These are phyloP conservation scores for Arachis hypogaea DNA, from an alignment of 306 rosid species.

Conservation along the genomic window DNA sequence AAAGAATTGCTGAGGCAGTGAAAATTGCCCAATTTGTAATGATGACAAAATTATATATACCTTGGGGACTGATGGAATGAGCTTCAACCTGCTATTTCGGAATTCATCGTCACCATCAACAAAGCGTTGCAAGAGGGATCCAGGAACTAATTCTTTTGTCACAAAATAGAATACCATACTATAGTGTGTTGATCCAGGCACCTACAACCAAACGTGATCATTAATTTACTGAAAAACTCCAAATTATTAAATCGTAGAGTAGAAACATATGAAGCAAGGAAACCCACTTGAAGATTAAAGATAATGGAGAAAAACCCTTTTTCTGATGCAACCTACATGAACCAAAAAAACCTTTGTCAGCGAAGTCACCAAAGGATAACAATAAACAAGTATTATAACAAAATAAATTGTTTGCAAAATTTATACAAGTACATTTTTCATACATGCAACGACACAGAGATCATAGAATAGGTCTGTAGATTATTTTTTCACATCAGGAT, in stretches of 20 bases:
- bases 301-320: slow-evolving; percentile 88
- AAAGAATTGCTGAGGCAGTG: slow-evolving; percentile 10
- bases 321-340: slow-evolving; percentile 82
- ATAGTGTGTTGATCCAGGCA: slow-evolving; percentile 92
- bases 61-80: slow-evolving; percentile 98
- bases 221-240: slow-evolving; percentile 40
- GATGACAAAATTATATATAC: slow-evolving; percentile 51
- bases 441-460: slow-evolving; percentile 10
- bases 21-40: slow-evolving; percentile 19
- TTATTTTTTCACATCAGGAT: slow-evolving; percentile 12
- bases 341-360: slow-evolving; percentile 28
- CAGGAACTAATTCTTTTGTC: slow-evolving; percentile 75
- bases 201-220: slow-evolving; percentile 53
- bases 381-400: neutral
- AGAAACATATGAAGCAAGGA: slow-evolving; percentile 35
- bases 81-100: slow-evolving; percentile 95
- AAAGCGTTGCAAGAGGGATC: slow-evolving; percentile 93
- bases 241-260: slow-evolving; percentile 22
- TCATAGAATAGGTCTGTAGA: slow-evolving; percentile 18
- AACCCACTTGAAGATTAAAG: slow-evolving; percentile 88
- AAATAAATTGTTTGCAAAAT: slow-evolving; percentile 1
- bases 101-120: slow-evolving; percentile 98
- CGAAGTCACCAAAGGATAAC: slow-evolving; percentile 8
- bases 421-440: slow-evolving; percentile 15
- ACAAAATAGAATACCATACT: slow-evolving; percentile 99